phyloP scores from a whole-genome alignment of 768 basidiomycete genomes.

The Leccinum sublutescens region DNA sequence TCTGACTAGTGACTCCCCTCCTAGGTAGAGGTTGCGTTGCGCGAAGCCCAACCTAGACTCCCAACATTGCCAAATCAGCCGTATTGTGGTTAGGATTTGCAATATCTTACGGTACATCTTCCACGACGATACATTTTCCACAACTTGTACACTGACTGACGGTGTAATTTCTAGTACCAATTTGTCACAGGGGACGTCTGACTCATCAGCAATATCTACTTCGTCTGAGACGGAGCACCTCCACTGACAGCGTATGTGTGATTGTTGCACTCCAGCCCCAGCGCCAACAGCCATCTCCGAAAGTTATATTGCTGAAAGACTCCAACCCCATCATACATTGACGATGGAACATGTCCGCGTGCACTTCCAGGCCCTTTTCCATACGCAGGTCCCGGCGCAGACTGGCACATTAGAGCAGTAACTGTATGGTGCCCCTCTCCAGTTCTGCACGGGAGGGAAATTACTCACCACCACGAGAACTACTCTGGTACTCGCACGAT shows the following conservation, averaged over 20 bases:
- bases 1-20: too few relatives aligned
- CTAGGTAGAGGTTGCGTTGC: too few relatives aligned
- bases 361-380: conserved; percentile 22
- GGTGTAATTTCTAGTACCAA: not conserved
- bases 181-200: not conserved
- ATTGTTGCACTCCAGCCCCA: conserved; percentile 18
- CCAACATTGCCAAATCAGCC: too few relatives aligned
- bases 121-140: too few relatives aligned
- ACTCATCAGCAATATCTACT: too few relatives aligned
- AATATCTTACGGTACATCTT: too few relatives aligned
- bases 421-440: conserved; percentile 13
- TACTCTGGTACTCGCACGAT: conserved; percentile 19
- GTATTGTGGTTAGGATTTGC: too few relatives aligned
- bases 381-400: conserved; percentile 13
- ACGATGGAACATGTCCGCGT: conserved; percentile 14
- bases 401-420: conserved; percentile 18
- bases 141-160: not conserved
- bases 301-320: conserved; percentile 27
- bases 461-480: conserved; percentile 5
- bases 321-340: conserved; percentile 23
- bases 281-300: conserved; percentile 30
- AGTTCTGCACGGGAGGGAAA: conserved; percentile 2
- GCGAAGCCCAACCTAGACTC: too few relatives aligned
- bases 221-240: conserved; percentile 13
- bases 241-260: conserved; percentile 21